Base-by-base conservation (phyloP, 345 rosid genomes). In the Kernera saxatilis region DNA sequence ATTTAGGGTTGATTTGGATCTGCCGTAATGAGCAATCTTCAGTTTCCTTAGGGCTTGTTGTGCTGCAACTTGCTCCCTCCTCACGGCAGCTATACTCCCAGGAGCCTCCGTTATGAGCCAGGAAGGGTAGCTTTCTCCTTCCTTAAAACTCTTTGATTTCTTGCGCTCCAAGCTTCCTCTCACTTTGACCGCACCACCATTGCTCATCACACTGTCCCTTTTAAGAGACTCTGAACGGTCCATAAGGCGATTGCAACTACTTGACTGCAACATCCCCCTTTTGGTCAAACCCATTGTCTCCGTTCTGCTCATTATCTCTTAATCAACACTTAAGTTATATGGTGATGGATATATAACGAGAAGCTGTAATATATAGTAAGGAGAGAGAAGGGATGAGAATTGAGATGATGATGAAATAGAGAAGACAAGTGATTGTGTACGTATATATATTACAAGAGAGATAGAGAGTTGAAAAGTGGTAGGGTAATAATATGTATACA, bases 31-130 rank as follows among this genome's bases (percentile, higher is more conserved):
- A 40, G 88, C 85, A 76, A 56, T 84, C 81, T 75, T 79, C 4
- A 74, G 62, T 23, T 74, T 74, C 45, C 78, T 74, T 9, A 74
- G 55, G 14, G 78, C 84, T 73, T 84, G 96, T 80, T 84, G 80
- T 19, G 77, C 76, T 2, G 96, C 86, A 17, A 84, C 86, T 33
- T 87, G 86, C 25, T 83, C 83, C 37, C 87, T 83, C 58, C 88
- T 86, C 14, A 83, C 87, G 23, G 96, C 88, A 0, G 96, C 90
- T 37, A 90, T 86, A 78, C 83, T 87, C 6, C 93, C 93, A 0
- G 93, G 83, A 67, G 73, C 78, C 29, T 74, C 78, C 0, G 78
- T 74, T 32, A 74, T 74, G 54, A 74, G 78, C 72, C 78, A 74
- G 3, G 78, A 74, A 32, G 72, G 0, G 25, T 22, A 74, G 18